phyloP scores from a whole-genome alignment of 805 yeast genomes.

The Clavispora phyllophila region DNA sequence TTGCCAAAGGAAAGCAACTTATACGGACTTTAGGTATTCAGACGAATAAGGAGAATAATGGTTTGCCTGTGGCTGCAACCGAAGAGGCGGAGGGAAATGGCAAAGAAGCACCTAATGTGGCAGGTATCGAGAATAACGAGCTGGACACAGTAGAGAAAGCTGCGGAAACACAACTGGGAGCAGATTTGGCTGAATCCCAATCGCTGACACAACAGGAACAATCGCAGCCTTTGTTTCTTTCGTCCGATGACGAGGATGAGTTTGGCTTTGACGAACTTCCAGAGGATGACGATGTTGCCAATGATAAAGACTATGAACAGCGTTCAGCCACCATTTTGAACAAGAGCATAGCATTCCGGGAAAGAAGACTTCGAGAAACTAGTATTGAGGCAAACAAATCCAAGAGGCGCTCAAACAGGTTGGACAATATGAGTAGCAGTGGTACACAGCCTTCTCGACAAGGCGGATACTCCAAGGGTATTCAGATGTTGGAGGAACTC shows the following conservation, averaged over 20 bases:
- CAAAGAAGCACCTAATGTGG: conserved; percentile 4
- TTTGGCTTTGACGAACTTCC: conserved; percentile 11
- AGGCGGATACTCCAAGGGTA: not conserved
- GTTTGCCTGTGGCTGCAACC: not conserved
- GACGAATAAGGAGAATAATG: not conserved
- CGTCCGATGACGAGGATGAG: conserved; percentile 1
- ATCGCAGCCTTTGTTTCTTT: not conserved
- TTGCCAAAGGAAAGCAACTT: conserved; percentile 10
- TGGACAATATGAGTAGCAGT: not conserved
- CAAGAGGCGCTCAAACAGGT: not conserved
- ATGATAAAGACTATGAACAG: conserved; percentile 10
- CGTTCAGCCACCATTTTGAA: not conserved
- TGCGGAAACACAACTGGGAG: not conserved
- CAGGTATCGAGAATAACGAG: too few relatives aligned
- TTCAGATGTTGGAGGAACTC: not conserved
- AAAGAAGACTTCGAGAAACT: not conserved
- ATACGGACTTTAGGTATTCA: conserved; percentile 2
- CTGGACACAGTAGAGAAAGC: not conserved
- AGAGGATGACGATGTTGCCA: conserved; percentile 4
- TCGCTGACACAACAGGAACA: not conserved
- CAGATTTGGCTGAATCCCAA: not conserved
- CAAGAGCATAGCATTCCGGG: not conserved
- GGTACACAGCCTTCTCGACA: not conserved
- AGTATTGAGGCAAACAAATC: not conserved
- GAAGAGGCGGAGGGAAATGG: conserved; percentile 3